Evolutionary conservation across 371 early-diverging fungal species (phyloP).

Genomic region (Dichotomocladium elegans): DNA sequence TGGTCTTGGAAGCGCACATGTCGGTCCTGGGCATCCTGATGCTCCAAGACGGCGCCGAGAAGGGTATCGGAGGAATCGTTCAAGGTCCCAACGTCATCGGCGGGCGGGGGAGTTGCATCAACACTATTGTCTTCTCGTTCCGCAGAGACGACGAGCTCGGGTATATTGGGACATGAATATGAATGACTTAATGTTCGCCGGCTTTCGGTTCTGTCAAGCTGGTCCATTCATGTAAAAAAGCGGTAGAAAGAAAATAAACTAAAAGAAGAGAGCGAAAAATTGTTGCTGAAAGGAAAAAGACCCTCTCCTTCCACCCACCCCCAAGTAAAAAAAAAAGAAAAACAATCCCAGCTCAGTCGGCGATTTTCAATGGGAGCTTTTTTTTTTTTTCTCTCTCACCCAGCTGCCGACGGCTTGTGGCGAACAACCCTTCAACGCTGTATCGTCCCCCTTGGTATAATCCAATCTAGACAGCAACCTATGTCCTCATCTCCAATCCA

Average conservation of each 20-base stretch:
- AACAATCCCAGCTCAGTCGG: slow-evolving; percentile 24
- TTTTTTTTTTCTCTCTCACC: too few species aligned
- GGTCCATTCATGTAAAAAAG: not conserved
- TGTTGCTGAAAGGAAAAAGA: slow-evolving; percentile 9
- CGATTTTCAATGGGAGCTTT: too few species aligned
- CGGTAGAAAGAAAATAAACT: not conserved
- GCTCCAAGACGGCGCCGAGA: slow-evolving; percentile 43
- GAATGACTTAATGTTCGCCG: slow-evolving; percentile 5
- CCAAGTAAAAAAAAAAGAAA: not conserved
- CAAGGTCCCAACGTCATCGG: not conserved
- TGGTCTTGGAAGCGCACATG: slow-evolving; percentile 47
- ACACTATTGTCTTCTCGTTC: not conserved
- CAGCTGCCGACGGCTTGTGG: too few species aligned
- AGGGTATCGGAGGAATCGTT: slow-evolving; percentile 16
- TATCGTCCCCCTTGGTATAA: too few species aligned
- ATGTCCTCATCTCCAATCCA: too few species aligned
- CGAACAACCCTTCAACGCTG: too few species aligned
- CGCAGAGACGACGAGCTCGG: slow-evolving; percentile 1
- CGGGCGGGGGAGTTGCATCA: not conserved
- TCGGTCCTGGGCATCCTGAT: slow-evolving; percentile 35
- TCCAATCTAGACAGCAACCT: too few species aligned
- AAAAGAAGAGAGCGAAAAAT: not conserved
- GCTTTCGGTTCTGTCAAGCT: not conserved
- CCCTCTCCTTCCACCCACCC: too few species aligned
- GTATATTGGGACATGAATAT: slow-evolving; percentile 5